These are phyloP conservation scores for Candida dajiaensis DNA, from an alignment of 805 yeast species.

Conservation along the genomic window DNA sequence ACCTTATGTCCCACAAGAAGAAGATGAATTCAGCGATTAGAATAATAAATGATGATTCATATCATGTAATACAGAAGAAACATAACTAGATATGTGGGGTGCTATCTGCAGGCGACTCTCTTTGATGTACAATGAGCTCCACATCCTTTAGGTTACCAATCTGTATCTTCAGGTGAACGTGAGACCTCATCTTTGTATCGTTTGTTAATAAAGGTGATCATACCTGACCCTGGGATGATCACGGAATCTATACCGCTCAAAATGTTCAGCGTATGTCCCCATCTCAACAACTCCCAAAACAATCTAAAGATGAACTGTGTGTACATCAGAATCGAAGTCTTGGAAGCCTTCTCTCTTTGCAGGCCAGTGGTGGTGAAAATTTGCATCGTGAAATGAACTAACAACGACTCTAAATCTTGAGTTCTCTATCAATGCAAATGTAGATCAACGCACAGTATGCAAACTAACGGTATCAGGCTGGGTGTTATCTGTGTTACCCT, in stretches of 20 bases:
- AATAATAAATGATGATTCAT: background rate
- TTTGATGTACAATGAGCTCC: background rate
- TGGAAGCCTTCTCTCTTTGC: too few relatives aligned
- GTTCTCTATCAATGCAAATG: background rate
- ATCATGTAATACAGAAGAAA: background rate
- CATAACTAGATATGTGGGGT: background rate
- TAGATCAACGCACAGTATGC: background rate
- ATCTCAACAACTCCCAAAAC: too few relatives aligned
- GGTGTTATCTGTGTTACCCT: background rate
- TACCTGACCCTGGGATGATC: too few relatives aligned
- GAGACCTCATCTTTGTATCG: too few relatives aligned
- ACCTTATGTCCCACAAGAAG: conserved; percentile 52
- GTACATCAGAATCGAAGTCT: too few relatives aligned
- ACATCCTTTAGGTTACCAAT: too few relatives aligned
- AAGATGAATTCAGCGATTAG: conserved; percentile 26
- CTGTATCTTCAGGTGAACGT: too few relatives aligned
- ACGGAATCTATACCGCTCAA: too few relatives aligned
- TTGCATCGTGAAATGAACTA: background rate
- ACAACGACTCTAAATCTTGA: background rate
- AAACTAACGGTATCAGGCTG: background rate
- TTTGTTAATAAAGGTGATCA: too few relatives aligned
- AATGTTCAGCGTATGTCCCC: too few relatives aligned
- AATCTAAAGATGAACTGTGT: too few relatives aligned
- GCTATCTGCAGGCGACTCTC: background rate
- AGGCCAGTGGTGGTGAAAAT: too few relatives aligned